These are phyloP conservation scores for Hysterangium stoloniferum DNA, from an alignment of 768 basidiomycete species.

Conservation along the genomic window DNA sequence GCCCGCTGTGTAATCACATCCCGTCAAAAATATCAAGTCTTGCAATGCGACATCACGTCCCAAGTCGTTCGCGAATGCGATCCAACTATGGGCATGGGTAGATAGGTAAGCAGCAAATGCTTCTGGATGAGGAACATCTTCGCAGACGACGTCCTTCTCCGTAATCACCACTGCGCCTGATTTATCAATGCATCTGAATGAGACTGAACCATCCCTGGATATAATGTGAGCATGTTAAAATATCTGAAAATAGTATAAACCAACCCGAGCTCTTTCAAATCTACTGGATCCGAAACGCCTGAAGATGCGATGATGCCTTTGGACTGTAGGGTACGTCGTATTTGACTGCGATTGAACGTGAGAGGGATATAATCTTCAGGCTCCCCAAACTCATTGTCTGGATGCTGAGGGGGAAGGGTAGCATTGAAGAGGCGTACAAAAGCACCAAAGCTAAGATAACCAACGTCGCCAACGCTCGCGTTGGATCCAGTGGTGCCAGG, in stretches of 20 bases:
- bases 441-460: constrained; percentile 11
- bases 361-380: constrained; percentile 1
- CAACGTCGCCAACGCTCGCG: constrained; percentile 11
- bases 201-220: background rate
- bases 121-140: background rate
- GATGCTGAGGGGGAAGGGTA: constrained; percentile 9
- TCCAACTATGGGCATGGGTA: background rate
- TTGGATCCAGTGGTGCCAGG: background rate
- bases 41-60: constrained; percentile 4
- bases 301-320: constrained; percentile 3
- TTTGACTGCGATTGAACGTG: background rate
- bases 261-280: background rate
- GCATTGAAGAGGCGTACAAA: constrained; percentile 16
- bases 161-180: constrained; percentile 1
- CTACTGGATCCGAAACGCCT: background rate
- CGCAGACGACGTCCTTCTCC: background rate
- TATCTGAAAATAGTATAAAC: background rate
- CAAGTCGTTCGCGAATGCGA: background rate
- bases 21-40: constrained; percentile 5
- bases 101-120: constrained; percentile 1
- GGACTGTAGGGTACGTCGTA: background rate
- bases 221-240: background rate
- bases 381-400: constrained; percentile 7
- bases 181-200: constrained; percentile 4
- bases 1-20: background rate